Base-by-base conservation (phyloP, 192 early-diverging fungal genomes). In the Jimgerdemannia lactiflua region DNA sequence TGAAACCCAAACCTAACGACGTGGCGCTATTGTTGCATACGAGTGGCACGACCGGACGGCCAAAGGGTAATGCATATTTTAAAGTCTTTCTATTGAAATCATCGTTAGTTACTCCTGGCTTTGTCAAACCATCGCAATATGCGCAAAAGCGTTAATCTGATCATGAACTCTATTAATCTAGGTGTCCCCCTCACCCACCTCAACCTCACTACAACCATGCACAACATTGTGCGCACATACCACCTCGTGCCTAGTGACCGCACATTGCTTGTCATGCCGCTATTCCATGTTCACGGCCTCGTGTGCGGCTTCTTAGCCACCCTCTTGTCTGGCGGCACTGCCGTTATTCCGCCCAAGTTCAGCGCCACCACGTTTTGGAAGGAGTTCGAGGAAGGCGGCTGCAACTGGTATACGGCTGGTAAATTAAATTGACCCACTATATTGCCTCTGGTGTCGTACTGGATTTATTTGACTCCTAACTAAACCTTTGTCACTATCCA, bases 231-330 rank as follows among this genome's bases (percentile, higher is more conserved):
- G 6, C 68, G 76, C n/a, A 93, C 95, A 3, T 94, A 92, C 76
- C 69, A 85, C 54, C 84, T 96, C 44, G 74, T 70, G 3, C 75
- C 85, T 4, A 43, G 68, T 3, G 95, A 96, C 79, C 72, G 86
- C 19, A 89, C 93, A 4, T 85, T 92, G 72, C 75, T 95, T 20
- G 94, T 94, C 20, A 95, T 95, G 94, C 94, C 95, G 6, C 86
- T 96, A 20, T 94, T 94, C 84, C 95, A 96, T 76, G 92, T 94
- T 6, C 94, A 96, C 77, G 95, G 95, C 9, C 81, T 96, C 59
- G 88, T 96, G 54, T 92, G 93, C 70, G 92, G 88, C 7, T 77
- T 90, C 67, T 82, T 96, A 29, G 84, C 94, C 4, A 89, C 92
- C 6, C 86, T 96, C 6, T 85, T 83, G 39, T 85, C 90, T 6